Conservation (phyloP, 2,329 filamentous ascomycete species). For the Herpotrichia juniperi region DNA sequence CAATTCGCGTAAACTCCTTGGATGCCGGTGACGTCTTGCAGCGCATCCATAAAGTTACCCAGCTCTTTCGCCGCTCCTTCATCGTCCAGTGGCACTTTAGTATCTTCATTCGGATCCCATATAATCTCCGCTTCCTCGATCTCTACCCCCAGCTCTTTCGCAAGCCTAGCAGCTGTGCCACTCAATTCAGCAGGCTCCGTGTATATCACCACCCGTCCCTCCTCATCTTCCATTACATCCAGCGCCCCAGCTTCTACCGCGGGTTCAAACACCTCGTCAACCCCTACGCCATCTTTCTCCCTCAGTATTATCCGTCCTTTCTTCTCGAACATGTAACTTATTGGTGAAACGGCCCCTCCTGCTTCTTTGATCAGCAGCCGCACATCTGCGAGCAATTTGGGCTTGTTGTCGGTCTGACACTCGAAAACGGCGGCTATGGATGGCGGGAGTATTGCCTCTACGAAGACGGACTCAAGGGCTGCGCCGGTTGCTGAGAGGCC, state of each 20-base stretch:
- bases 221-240: conserved; percentile 71
- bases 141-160: conserved; percentile 67
- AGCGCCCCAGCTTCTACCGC: conserved; percentile 85
- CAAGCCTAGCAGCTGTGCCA: conserved; percentile 68
- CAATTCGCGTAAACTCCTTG: conserved; percentile 80
- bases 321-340: conserved; percentile 83
- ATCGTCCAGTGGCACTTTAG: conserved; percentile 67
- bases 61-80: conserved; percentile 63
- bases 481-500: conserved; percentile 77
- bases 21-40: conserved; percentile 77
- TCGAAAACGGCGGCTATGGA: conserved; percentile 80
- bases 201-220: conserved; percentile 74
- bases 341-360: conserved; percentile 73
- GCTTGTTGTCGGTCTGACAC: conserved; percentile 82
- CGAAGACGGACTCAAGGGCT: conserved; percentile 74
- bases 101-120: conserved; percentile 84
- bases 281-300: conserved; percentile 59
- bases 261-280: conserved; percentile 76
- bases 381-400: conserved; percentile 74
- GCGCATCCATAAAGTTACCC: conserved; percentile 61
- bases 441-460: conserved; percentile 81
- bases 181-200: conserved; percentile 71
- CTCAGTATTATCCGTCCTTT: conserved; percentile 77
- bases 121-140: conserved; percentile 80
- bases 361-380: conserved; percentile 72